Conservation (phyloP, 306 rosid genomes). For the Astragalus glycyphyllos region DNA sequence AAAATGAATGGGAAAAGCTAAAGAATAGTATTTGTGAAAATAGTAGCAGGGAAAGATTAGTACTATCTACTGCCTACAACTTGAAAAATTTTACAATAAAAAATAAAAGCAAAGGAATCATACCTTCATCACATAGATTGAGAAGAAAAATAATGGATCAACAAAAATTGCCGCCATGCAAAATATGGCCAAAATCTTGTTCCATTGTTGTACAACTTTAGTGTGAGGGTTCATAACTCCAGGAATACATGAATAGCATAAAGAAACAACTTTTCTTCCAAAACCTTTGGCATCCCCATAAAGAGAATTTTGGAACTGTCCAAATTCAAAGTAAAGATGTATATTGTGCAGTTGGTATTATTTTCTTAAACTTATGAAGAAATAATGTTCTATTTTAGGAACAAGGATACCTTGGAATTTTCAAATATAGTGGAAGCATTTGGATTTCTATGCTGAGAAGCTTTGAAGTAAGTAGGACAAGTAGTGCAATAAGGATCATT, state of each 20-base stretch:
- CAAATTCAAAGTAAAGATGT: constrained; percentile 42
- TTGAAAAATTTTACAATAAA: background rate
- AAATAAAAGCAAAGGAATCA: constrained; percentile 30
- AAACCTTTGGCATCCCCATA: constrained; percentile 91
- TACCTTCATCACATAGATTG: constrained; percentile 61
- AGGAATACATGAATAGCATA: constrained; percentile 56
- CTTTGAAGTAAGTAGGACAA: constrained; percentile 75
- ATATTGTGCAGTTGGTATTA: no score
- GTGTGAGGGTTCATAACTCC: constrained; percentile 88
- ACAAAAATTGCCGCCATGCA: constrained; percentile 74
- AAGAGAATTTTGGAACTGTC: constrained; percentile 67
- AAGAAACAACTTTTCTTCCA: constrained; percentile 60
- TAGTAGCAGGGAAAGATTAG: constrained; percentile 20
- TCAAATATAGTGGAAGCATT: constrained; percentile 57
- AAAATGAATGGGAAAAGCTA: constrained; percentile 22
- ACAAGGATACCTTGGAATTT: constrained; percentile 62
- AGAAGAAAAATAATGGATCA: constrained; percentile 85
- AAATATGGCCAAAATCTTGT: constrained; percentile 68
- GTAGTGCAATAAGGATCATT: constrained; percentile 91
- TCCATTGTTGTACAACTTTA: constrained; percentile 74
- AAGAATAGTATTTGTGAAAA: constrained; percentile 22
- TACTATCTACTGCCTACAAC: no score
- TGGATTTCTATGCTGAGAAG: constrained; percentile 49
- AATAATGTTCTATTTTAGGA: constrained; percentile 32
- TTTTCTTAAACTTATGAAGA: background rate